phyloP scores from a whole-genome alignment of 2,329 filamentous ascomycete genomes.

The Fusarium cicatricum region DNA sequence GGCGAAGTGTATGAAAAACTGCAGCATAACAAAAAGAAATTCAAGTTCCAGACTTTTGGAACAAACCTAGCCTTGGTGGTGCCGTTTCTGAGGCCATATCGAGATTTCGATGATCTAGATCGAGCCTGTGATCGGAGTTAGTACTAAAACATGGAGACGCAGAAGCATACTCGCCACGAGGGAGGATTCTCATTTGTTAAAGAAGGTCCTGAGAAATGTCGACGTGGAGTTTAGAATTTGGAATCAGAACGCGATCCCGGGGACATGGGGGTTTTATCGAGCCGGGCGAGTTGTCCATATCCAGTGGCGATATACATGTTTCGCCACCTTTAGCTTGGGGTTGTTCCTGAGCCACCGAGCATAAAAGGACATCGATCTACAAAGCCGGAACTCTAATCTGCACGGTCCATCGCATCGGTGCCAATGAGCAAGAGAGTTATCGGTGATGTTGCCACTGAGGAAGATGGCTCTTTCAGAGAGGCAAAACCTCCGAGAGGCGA shows the following conservation, averaged over 20 bases:
- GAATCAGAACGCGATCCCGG: background rate
- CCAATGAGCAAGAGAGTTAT: background rate
- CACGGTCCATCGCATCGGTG: background rate
- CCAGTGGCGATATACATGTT: background rate
- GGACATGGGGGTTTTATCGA: constrained; percentile 2
- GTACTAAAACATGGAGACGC: too few relatives aligned
- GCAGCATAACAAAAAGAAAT: background rate
- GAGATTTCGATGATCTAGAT: background rate
- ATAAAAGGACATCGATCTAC: too few relatives aligned
- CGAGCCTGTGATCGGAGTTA: background rate
- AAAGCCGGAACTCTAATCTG: too few relatives aligned
- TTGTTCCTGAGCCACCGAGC: too few relatives aligned
- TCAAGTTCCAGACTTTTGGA: background rate
- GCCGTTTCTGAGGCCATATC: background rate
- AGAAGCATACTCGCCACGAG: background rate
- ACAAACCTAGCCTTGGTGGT: background rate
- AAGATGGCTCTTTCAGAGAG: background rate
- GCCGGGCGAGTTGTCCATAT: background rate
- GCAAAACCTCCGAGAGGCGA: background rate
- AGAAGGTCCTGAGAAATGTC: background rate
- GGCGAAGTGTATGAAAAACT: background rate
- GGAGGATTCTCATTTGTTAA: too few relatives aligned
- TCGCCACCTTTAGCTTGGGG: background rate
- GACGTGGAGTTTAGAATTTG: background rate
- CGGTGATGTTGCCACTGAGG: background rate